phyloP scores from a whole-genome alignment of 192 early-diverging fungal species.

The Umbelopsis ramanniana region DNA sequence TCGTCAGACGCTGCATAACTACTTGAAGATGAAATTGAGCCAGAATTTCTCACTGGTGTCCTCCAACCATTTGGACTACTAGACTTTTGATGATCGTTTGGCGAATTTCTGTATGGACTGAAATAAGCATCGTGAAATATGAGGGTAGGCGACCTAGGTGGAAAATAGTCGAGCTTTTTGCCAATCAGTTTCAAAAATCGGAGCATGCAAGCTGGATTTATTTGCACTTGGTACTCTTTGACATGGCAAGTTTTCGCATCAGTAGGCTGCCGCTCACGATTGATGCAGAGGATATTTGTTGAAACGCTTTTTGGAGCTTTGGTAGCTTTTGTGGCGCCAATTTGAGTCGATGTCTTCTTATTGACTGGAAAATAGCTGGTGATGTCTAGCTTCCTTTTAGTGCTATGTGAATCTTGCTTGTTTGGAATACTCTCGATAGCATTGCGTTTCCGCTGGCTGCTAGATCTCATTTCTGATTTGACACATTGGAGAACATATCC shows the following conservation, averaged over 20 bases:
- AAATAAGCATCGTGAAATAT: too few relatives aligned
- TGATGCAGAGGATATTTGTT: neutral
- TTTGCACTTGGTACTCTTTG: conserved; percentile 17
- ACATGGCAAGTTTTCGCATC: conserved; percentile 13
- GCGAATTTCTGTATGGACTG: too few relatives aligned
- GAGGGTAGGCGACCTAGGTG: neutral
- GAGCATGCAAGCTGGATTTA: conserved; percentile 3
- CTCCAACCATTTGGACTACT: neutral
- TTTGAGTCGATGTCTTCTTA: neutral
- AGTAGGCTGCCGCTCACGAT: conserved; percentile 3
- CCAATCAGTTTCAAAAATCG: neutral
- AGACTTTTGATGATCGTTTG: neutral
- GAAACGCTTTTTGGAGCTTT: neutral
- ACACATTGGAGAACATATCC: conserved; percentile 16
- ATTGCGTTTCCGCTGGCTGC: neutral
- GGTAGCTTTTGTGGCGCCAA: neutral
- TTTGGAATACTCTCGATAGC: neutral
- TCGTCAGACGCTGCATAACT: neutral
- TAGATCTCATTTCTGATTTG: neutral
- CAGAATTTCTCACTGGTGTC: neutral
- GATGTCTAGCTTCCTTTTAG: neutral
- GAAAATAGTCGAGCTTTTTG: neutral
- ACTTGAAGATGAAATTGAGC: neutral
- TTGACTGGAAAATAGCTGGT: neutral
- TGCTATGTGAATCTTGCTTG: neutral